Evolutionary conservation across 768 basidiomycete species (phyloP).

Genomic region (Russula abietina): DNA sequence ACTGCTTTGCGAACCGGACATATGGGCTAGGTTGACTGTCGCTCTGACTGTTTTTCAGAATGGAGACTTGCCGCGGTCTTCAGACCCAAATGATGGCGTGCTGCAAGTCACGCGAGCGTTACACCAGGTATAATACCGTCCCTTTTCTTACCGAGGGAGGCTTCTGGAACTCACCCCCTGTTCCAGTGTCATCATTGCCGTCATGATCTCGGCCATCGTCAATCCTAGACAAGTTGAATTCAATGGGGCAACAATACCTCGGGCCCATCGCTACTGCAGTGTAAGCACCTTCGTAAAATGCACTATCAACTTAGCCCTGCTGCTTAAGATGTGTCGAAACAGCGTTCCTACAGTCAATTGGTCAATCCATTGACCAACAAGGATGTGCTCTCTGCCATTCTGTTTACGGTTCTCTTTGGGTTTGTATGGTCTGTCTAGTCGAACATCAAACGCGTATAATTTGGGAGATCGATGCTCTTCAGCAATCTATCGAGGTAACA

Average conservation of each 20-base stretch:
- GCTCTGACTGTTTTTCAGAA: neutral
- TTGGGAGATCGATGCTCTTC: neutral
- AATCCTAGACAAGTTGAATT: neutral
- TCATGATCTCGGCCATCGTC: neutral
- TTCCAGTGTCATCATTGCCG: neutral
- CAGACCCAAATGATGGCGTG: neutral
- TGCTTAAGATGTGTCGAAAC: constrained; percentile 1
- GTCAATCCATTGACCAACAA: neutral
- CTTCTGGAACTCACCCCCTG: neutral
- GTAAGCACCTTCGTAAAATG: neutral
- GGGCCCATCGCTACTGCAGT: neutral
- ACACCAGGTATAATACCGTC: neutral
- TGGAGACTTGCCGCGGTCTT: neutral
- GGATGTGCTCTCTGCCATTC: neutral
- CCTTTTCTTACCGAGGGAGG: no score
- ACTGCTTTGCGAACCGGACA: neutral
- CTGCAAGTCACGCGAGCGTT: neutral
- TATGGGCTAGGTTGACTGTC: neutral
- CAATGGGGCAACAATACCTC: neutral
- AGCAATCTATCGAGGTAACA: constrained; percentile 5
- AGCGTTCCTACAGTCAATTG: neutral
- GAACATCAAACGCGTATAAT: neutral
- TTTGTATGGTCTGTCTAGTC: constrained; percentile 4
- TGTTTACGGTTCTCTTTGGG: constrained; percentile 8
- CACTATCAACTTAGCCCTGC: neutral